Evolutionary conservation across 2,329 filamentous ascomycete genomes (phyloP), one percentile per base, ranked within the genome.

Genomic region (Beauveria medogensis): DNA sequence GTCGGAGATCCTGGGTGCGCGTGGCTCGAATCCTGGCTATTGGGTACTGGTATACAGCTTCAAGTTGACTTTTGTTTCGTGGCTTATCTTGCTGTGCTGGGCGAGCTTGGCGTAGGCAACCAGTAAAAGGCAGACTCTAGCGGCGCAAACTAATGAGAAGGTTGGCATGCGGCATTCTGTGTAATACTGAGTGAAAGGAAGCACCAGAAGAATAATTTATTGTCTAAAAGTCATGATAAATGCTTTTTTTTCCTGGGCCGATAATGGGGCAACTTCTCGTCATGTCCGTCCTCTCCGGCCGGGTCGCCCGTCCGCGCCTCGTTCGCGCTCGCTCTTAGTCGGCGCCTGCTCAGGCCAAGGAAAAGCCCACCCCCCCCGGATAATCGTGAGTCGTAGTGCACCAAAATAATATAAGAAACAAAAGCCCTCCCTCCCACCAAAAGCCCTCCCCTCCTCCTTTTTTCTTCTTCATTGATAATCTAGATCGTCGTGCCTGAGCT

Each of bases 321-420:
- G 50, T 30, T 60, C 56, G 51, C 58, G 24, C 56, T 53, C 56
- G 48, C 47, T 52, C 56, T 46, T 53, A 53, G 56, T 60, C 58
- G 56, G 56, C 56, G 56, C 56, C 56, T 59, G 26, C 47, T n/a
- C n/a, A 46, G 14, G 24, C 34, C 55, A 44, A 57, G 54, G 26
- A 50, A 51, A 22, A 51, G 37, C 57, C 52, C 59, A 40, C 52
- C 37, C 54, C 53, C 53, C 53, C 53, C n/a, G 18, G 28, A 26
- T 47, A 10, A 57, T 61, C 59, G 59, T 61, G 59, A 56, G 54
- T 58, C 60, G 54, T 54, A 30, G 28, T 30, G 53, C 60, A 48
- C 60, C 60, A 61, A 34, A 51, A 52, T 22, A 57, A 57, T 61
- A 61, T 57, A 58, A 61, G 48, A 61, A 57, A 61, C 60, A 60